Evolutionary conservation across 805 yeast genomes (phyloP).

Genomic region (Hyphopichia homilentoma): DNA sequence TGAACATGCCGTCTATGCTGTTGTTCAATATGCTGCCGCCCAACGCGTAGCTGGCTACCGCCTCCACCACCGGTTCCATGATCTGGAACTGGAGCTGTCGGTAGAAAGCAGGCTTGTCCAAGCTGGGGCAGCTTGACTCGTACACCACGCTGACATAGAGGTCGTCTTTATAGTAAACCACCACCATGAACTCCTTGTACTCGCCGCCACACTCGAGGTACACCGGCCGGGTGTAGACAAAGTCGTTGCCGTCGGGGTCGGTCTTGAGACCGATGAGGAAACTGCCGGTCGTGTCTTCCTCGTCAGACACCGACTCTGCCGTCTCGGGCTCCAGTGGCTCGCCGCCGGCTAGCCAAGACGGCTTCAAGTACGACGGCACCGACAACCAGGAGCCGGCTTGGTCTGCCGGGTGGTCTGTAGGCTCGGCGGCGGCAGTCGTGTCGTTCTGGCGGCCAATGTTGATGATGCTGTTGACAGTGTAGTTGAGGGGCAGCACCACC

Average conservation of each 20-base stretch:
- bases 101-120: constrained; percentile 24
- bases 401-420: not conserved
- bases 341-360: constrained; percentile 7
- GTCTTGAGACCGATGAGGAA: constrained; percentile 1
- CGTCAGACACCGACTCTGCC: no score
- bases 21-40: constrained; percentile 19
- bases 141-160: constrained; percentile 22
- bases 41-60: constrained; percentile 10
- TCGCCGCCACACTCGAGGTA: constrained; percentile 2
- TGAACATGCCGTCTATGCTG: constrained; percentile 19
- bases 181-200: constrained; percentile 26
- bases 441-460: constrained; percentile 11
- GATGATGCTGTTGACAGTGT: constrained; percentile 32
- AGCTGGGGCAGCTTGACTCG: constrained; percentile 22
- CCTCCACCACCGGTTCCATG: constrained; percentile 20
- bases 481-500: constrained; percentile 35
- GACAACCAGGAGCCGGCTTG: constrained; percentile 12
- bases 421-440: constrained; percentile 1
- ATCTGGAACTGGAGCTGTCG: constrained; percentile 10
- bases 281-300: no score
- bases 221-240: not conserved
- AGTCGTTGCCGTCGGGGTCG: not conserved
- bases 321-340: constrained; percentile 1
- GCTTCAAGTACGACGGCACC: constrained; percentile 13
- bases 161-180: constrained; percentile 22